These are phyloP conservation scores for Sarocladium brachiariae DNA, from an alignment of 2,329 filamentous ascomycete genomes.

Conservation along the genomic window DNA sequence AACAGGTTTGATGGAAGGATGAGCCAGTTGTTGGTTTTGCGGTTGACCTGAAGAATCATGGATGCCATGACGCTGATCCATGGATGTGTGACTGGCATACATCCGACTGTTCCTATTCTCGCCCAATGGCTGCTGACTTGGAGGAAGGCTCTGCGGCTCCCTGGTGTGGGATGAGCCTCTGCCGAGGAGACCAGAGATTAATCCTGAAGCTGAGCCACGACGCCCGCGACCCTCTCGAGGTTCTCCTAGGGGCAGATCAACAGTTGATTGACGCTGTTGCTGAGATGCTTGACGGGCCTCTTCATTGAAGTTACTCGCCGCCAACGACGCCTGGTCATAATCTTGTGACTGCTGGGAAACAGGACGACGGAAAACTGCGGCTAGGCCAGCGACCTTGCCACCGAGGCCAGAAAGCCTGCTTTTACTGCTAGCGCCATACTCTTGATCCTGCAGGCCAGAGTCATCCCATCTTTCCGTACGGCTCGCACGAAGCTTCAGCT, in stretches of 20 bases:
- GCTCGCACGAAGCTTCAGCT: neutral
- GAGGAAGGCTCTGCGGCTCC: neutral
- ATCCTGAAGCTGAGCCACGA: slow-evolving; percentile 22
- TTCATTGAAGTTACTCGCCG: neutral
- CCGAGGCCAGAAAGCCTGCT: slow-evolving; percentile 25
- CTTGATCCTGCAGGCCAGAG: neutral
- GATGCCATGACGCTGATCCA: neutral
- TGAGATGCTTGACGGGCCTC: neutral
- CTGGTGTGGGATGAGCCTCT: slow-evolving; percentile 6
- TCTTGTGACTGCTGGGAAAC: slow-evolving; percentile 12
- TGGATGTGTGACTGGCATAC: neutral
- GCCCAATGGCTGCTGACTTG: neutral
- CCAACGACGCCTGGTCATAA: neutral
- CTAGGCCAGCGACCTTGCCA: slow-evolving; percentile 23
- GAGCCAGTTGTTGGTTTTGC: no score
- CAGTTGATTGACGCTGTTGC: neutral
- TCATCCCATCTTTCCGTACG: slow-evolving; percentile 4
- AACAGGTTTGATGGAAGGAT: neutral
- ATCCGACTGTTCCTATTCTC: neutral
- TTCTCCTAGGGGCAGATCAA: slow-evolving; percentile 13
- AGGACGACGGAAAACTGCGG: slow-evolving; percentile 21
- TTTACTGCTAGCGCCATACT: neutral
- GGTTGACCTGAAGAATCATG: neutral
- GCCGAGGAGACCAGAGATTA: slow-evolving; percentile 24
- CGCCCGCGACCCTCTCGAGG: slow-evolving; percentile 16